A percentile compares a stretch with the other conserved stretches of the same genome.
These are phyloP conservation scores for Aspergillus fumigatiaffinis DNA, from an alignment of 2,329 filamentous ascomycete genomes.

Conservation along the genomic window DNA sequence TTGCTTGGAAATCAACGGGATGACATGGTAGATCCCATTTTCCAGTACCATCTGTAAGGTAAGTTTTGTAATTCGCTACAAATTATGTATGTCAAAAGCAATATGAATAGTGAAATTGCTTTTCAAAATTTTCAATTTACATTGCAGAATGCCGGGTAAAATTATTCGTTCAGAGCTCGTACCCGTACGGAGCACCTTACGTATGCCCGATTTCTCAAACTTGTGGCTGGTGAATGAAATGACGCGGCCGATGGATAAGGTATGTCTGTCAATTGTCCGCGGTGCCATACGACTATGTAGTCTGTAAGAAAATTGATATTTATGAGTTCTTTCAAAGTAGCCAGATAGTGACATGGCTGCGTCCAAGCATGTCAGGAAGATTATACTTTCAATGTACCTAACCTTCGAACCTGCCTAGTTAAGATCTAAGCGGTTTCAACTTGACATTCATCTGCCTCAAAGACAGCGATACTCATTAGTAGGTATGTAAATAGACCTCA, in stretches of 20 bases:
- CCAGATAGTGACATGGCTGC: not conserved
- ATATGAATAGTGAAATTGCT: no score
- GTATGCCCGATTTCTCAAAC: not conserved
- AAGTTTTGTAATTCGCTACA: not conserved
- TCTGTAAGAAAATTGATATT: not conserved
- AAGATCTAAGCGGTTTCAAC: no score
- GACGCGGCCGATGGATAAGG: no score
- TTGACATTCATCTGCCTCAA: not conserved
- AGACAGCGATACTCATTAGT: not conserved
- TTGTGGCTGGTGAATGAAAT: no score
- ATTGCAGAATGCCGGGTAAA: no score
- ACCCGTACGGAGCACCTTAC: not conserved
- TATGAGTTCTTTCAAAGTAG: not conserved
- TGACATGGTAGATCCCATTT: slow-evolving; percentile 12
- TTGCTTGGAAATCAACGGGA: slow-evolving; percentile 12
- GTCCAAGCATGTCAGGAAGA: not conserved
- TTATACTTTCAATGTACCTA: not conserved
- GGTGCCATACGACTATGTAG: no score
- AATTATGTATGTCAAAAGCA: not conserved
- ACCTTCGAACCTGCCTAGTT: no score
- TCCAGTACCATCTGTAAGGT: not conserved
- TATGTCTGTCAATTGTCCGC: no score
- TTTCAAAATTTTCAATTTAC: no score
- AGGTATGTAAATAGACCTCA: not conserved
- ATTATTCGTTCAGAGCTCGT: not conserved